phyloP scores from a whole-genome alignment of 2,329 filamentous ascomycete genomes.

The Elsinoe batatas region DNA sequence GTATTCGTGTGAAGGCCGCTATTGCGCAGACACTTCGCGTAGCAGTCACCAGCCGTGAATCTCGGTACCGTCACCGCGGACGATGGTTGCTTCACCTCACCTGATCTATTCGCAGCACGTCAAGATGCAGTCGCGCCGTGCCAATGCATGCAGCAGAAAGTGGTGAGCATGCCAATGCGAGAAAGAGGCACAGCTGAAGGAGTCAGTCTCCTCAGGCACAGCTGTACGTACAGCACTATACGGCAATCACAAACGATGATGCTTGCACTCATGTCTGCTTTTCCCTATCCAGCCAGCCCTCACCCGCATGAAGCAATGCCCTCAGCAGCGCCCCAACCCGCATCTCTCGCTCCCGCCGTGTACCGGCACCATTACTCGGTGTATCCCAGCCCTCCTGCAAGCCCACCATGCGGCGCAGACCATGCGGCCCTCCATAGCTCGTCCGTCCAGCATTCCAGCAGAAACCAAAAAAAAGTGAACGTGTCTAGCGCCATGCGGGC shows the following conservation, averaged over 20 bases:
- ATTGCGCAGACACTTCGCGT: background rate
- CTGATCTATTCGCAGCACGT: conserved; percentile 2
- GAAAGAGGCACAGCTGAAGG: background rate
- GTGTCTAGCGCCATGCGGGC: background rate
- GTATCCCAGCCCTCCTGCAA: background rate
- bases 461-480: background rate
- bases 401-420: background rate
- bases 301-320: background rate
- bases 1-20: background rate
- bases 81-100: background rate
- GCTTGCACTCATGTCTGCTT: background rate
- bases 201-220: background rate
- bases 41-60: background rate
- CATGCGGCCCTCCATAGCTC: background rate
- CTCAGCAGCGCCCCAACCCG: background rate
- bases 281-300: too few relatives aligned
- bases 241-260: background rate
- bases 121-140: background rate
- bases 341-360: background rate
- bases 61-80: background rate
- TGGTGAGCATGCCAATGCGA: background rate
- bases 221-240: background rate
- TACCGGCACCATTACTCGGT: conserved; percentile 2
- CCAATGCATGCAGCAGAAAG: background rate
- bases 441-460: too few relatives aligned